Evolutionary conservation across 305 asterid genomes (phyloP).

Genomic region (Ajuga reptans): DNA sequence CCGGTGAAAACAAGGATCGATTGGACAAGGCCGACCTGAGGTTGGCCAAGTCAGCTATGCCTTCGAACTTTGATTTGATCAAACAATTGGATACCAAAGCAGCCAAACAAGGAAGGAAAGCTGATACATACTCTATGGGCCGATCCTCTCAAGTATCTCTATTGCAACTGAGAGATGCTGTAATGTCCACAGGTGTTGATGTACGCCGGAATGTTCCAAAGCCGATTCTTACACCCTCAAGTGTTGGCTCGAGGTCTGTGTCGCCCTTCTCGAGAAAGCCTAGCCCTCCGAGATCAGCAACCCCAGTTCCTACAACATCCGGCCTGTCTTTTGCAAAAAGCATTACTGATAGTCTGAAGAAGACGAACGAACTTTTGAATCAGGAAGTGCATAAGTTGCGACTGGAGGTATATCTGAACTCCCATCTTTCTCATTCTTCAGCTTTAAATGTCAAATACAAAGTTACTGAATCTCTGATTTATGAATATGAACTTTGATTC

Average conservation of each 20-base stretch:
- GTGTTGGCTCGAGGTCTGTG: slow-evolving; percentile 74
- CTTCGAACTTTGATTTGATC: slow-evolving; percentile 79
- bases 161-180: slow-evolving; percentile 63
- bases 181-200: slow-evolving; percentile 44
- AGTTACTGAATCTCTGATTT: slow-evolving; percentile 5
- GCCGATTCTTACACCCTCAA: slow-evolving; percentile 53
- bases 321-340: slow-evolving; percentile 81
- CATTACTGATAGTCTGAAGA: slow-evolving; percentile 72
- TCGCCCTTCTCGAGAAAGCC: slow-evolving; percentile 86
- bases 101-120: slow-evolving; percentile 86
- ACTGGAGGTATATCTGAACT: slow-evolving; percentile 47
- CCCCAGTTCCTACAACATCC: slow-evolving; percentile 81
- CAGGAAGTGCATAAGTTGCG: slow-evolving; percentile 83
- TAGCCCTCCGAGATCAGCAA: slow-evolving; percentile 88
- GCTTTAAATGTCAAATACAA: neutral
- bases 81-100: slow-evolving; percentile 79
- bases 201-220: slow-evolving; percentile 52
- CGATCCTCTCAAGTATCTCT: slow-evolving; percentile 76
- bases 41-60: slow-evolving; percentile 53
- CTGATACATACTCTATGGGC: slow-evolving; percentile 55
- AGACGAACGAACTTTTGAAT: slow-evolving; percentile 78
- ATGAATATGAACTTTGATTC: slow-evolving; percentile 12
- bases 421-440: neutral
- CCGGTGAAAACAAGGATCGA: slow-evolving; percentile 83
- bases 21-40: slow-evolving; percentile 75